Percentiles rank a stretch among this genome's conserved stretches.
These are phyloP conservation scores for Candolleomyces efflorescens DNA, from an alignment of 768 basidiomycete species.

Conservation along the genomic window DNA sequence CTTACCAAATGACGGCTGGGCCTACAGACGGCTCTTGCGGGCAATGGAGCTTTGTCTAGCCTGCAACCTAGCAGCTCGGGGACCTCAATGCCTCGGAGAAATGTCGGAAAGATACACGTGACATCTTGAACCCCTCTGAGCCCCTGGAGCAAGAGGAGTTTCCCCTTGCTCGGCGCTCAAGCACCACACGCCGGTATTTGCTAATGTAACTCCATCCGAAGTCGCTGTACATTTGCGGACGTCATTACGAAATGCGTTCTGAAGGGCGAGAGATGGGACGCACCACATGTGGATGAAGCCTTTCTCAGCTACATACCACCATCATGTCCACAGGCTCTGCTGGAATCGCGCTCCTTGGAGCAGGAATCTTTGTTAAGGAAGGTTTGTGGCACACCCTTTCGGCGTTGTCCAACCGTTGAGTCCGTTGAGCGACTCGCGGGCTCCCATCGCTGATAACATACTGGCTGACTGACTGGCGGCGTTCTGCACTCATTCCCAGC, in stretches of 20 bases:
- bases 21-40: too few species aligned
- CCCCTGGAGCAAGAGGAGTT: too few species aligned
- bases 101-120: conserved; percentile 23
- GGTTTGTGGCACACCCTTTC: conserved; percentile 38
- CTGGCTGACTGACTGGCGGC: conserved; percentile 15
- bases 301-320: conserved; percentile 8
- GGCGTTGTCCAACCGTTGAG: background rate
- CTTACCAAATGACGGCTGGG: too few species aligned
- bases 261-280: background rate
- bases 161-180: background rate
- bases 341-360: conserved; percentile 75
- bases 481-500: conserved; percentile 39
- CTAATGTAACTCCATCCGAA: background rate
- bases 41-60: background rate
- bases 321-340: conserved; percentile 33
- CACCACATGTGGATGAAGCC: conserved; percentile 3
- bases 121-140: background rate
- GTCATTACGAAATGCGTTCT: conserved; percentile 1
- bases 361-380: conserved; percentile 75
- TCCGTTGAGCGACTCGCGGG: background rate
- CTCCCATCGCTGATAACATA: background rate
- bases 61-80: conserved; percentile 10
- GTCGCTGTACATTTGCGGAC: background rate
- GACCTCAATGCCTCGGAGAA: conserved; percentile 16
- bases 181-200: background rate